These are phyloP conservation scores for Leccinum subtestaceum DNA, from an alignment of 768 basidiomycete genomes.

Conservation along the genomic window DNA sequence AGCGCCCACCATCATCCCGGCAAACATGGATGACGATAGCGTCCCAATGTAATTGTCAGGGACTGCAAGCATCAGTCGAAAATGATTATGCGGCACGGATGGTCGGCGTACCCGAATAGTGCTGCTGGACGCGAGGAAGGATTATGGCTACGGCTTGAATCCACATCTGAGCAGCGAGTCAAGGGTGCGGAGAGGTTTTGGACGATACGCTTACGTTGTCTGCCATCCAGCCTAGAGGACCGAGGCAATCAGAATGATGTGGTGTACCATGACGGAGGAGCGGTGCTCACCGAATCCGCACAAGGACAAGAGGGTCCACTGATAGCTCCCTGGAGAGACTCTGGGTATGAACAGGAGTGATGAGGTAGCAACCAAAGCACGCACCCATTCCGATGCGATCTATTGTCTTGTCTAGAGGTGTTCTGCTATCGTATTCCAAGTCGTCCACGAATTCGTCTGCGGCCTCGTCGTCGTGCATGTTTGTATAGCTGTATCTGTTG, in stretches of 20 bases:
- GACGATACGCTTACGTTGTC: slow-evolving; percentile 64
- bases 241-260: neutral
- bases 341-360: neutral
- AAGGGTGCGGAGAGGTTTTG: slow-evolving; percentile 16
- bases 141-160: slow-evolving; percentile 89
- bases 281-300: slow-evolving; percentile 79
- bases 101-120: slow-evolving; percentile 61
- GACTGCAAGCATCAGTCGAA: slow-evolving; percentile 41
- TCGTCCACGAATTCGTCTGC: slow-evolving; percentile 25
- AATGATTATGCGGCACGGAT: slow-evolving; percentile 6
- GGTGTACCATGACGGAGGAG: neutral
- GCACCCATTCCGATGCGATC: slow-evolving; percentile 87
- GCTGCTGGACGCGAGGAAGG: slow-evolving; percentile 92
- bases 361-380: slow-evolving; percentile 9
- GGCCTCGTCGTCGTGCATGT: slow-evolving; percentile 36
- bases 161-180: slow-evolving; percentile 71
- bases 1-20: slow-evolving; percentile 97
- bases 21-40: slow-evolving; percentile 86
- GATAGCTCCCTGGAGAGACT: slow-evolving; percentile 56
- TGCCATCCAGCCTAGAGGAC: slow-evolving; percentile 77
- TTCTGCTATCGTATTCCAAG: slow-evolving; percentile 41
- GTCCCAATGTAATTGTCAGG: slow-evolving; percentile 74
- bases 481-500: slow-evolving; percentile 37
- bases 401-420: slow-evolving; percentile 79
- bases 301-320: slow-evolving; percentile 76